These are phyloP conservation scores for Telopea speciosissima DNA, from an alignment of 177 flowering plant genomes.

Conservation along the genomic window DNA sequence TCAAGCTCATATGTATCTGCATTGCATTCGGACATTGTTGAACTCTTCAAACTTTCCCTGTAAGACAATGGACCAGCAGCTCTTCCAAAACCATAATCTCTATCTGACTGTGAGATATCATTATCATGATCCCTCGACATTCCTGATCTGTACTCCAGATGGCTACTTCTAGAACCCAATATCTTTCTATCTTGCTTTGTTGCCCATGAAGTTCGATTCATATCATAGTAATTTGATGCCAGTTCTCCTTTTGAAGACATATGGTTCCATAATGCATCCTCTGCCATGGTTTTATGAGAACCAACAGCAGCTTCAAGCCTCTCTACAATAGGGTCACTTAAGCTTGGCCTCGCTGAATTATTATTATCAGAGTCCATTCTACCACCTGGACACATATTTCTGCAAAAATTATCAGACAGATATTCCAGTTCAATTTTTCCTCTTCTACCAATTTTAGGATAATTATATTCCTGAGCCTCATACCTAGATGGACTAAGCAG, in stretches of 20 bases:
- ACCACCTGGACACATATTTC: slow-evolving; percentile 12
- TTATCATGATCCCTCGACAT: slow-evolving; percentile 5
- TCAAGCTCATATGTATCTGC: slow-evolving; percentile 8
- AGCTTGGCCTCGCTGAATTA: slow-evolving; percentile 16
- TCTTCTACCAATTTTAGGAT: slow-evolving; percentile 20
- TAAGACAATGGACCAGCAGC: slow-evolving; percentile 18
- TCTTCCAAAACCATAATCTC: slow-evolving; percentile 22
- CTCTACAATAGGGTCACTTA: slow-evolving; percentile 16
- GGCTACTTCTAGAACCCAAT: slow-evolving; percentile 18
- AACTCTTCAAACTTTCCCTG: slow-evolving; percentile 17
- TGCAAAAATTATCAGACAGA: slow-evolving; percentile 16
- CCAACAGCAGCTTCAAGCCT: slow-evolving; percentile 14
- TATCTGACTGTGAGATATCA: slow-evolving; percentile 7
- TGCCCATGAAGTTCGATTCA: slow-evolving; percentile 8
- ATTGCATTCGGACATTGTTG: slow-evolving; percentile 13
- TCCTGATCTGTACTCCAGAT: slow-evolving; percentile 15
- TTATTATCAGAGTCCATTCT: slow-evolving; percentile 20
- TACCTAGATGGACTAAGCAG: slow-evolving; percentile 15
- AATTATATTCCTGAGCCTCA: slow-evolving; percentile 13
- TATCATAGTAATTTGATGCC: no score
- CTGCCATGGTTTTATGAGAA: slow-evolving; percentile 14
- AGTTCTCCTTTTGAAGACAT: slow-evolving; percentile 15
- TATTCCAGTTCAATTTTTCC: slow-evolving; percentile 13
- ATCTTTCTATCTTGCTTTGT: slow-evolving; percentile 18
- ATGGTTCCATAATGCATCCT: slow-evolving; percentile 17